Conservation (phyloP, 2,329 filamentous ascomycete genomes). For the Cladosporium sp. region DNA sequence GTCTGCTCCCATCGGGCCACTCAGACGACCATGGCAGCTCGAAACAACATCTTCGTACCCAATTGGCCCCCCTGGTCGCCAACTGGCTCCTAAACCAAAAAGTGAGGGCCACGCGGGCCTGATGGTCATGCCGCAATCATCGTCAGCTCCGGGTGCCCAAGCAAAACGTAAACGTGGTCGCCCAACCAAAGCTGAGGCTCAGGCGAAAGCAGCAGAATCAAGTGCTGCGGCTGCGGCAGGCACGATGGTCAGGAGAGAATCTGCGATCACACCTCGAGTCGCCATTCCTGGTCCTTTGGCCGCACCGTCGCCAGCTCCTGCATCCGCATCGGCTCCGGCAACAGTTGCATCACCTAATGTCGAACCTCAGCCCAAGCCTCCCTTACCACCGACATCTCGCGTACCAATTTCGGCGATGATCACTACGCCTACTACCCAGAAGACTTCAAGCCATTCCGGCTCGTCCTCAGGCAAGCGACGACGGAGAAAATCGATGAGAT, state of each 20-base stretch:
- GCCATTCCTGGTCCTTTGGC: slow-evolving; percentile 11
- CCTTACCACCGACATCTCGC: slow-evolving; percentile 22
- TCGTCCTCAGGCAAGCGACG: slow-evolving; percentile 30
- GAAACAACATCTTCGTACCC: slow-evolving; percentile 24
- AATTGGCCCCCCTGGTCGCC: slow-evolving; percentile 33
- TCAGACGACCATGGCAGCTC: slow-evolving; percentile 27
- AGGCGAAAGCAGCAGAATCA: slow-evolving; percentile 38
- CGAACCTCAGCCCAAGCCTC: slow-evolving; percentile 15
- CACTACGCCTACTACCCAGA: slow-evolving; percentile 26
- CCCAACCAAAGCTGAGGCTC: slow-evolving; percentile 45
- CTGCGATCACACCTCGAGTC: slow-evolving; percentile 26
- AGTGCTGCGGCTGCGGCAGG: slow-evolving; percentile 22
- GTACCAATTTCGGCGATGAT: slow-evolving; percentile 32
- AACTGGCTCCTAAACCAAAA: slow-evolving; percentile 44
- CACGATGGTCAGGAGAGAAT: slow-evolving; percentile 36
- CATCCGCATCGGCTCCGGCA: slow-evolving; percentile 7
- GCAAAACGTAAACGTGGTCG: slow-evolving; percentile 45
- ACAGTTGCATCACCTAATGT: slow-evolving; percentile 6
- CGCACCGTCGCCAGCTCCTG: slow-evolving; percentile 2
- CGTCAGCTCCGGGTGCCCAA: slow-evolving; percentile 20
- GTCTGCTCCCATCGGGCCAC: slow-evolving; percentile 19
- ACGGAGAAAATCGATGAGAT: slow-evolving; percentile 18
- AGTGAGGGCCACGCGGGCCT: slow-evolving; percentile 8
- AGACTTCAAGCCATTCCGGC: slow-evolving; percentile 27
- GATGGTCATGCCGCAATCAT: slow-evolving; percentile 16